Evolutionary conservation across 2,329 filamentous ascomycete species (phyloP).

Genomic region (Neofusicoccum sp.): DNA sequence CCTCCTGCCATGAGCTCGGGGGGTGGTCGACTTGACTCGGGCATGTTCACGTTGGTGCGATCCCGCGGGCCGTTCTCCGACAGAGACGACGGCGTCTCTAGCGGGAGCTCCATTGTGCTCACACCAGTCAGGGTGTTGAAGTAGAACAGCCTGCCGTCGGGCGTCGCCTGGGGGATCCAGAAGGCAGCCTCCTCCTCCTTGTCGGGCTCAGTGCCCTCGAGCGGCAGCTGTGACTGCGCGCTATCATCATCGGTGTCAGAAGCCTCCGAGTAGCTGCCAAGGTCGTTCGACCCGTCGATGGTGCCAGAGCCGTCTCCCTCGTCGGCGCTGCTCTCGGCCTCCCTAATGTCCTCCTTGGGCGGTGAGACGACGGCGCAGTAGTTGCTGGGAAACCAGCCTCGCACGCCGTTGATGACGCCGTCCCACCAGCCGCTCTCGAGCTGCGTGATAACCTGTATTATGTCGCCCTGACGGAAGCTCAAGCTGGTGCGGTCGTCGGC

Average conservation of each 20-base stretch:
- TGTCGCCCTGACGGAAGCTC: constrained; percentile 93
- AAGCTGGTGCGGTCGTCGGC: constrained; percentile 95
- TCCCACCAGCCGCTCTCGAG: constrained; percentile 99
- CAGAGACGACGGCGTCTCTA: constrained; percentile 80
- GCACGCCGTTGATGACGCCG: constrained; percentile 92
- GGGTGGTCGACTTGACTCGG: constrained; percentile 85
- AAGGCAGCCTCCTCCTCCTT: constrained; percentile 88
- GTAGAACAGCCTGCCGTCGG: constrained; percentile 90
- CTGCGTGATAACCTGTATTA: constrained; percentile 98
- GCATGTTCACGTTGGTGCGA: constrained; percentile 82
- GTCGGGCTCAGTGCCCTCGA: constrained; percentile 63
- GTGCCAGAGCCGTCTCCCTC: constrained; percentile 35
- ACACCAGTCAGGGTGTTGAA: constrained; percentile 98
- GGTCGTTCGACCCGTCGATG: constrained; percentile 46
- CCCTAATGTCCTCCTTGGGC: constrained; percentile 67
- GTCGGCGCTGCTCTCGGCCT: constrained; percentile 48
- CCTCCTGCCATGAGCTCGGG: constrained; percentile 88
- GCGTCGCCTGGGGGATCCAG: constrained; percentile 96
- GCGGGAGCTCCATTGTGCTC: constrained; percentile 87
- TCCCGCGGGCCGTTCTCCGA: constrained; percentile 85
- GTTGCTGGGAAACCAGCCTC: constrained; percentile 99
- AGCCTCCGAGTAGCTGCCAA: constrained; percentile 62
- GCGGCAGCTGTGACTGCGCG: constrained; percentile 55
- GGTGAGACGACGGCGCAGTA: constrained; percentile 87
- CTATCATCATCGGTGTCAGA: constrained; percentile 48